Evolutionary conservation across 306 rosid species (phyloP).

Genomic region (Trichosanthes truncata): DNA sequence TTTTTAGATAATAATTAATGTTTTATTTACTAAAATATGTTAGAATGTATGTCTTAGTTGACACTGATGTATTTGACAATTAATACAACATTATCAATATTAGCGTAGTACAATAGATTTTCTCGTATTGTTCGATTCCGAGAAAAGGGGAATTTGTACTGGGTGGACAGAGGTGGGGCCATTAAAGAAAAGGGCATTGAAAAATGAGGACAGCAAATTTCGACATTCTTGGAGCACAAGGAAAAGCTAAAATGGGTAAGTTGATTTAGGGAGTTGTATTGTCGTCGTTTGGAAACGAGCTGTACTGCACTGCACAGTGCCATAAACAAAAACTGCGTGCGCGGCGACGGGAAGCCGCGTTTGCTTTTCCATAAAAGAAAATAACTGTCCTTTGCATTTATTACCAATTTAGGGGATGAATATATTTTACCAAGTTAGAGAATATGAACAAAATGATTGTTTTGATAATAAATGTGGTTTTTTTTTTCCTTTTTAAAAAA

Average conservation of each 20-base stretch:
- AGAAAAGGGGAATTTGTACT: background rate
- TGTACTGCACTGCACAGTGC: background rate
- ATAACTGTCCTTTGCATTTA: background rate
- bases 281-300: background rate
- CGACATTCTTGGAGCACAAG: background rate
- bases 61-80: no score
- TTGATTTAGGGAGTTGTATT: background rate
- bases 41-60: no score
- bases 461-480: no score
- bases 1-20: no score
- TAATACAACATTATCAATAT: no score
- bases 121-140: background rate
- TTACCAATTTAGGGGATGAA: background rate
- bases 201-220: background rate
- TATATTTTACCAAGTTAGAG: background rate
- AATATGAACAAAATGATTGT: background rate
- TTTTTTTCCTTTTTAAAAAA: no score
- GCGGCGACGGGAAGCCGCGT: constrained; percentile 9
- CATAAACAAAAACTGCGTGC: background rate
- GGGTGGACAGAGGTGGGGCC: background rate
- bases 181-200: background rate
- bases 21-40: no score
- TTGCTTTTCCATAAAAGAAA: background rate
- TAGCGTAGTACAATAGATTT: no score
- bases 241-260: background rate